Evolutionary conservation across 2,329 filamentous ascomycete genomes (phyloP), one percentile per base, ranked within the genome.

Genomic region (Hypomyces rosellus): DNA sequence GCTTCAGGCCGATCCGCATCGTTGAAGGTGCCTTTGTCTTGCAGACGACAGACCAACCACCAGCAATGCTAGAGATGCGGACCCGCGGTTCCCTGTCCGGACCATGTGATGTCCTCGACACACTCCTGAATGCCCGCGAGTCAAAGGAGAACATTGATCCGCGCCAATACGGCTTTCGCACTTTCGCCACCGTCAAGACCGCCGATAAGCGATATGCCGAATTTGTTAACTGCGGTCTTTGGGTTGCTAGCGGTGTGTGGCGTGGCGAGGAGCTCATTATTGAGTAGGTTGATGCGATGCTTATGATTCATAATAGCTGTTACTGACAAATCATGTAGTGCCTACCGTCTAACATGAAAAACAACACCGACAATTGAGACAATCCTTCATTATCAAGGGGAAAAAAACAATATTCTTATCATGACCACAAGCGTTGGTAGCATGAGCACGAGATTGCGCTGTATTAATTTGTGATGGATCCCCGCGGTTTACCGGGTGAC

Each of bases 21-120:
- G 67, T 76, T 38, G 73, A 77, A 57, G 74, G 72, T n/a, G 72
- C 69, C 33, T 78, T 75, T 58, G 67, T 77, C 46, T 63, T 78
- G 34, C 66, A 74, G 53, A 77, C 74, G 3, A 65, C 69, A 42
- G 74, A 78, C 54, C 67, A 71, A 36, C 65, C 68, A 3, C 73
- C 74, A 11, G 75, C 75, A 25, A 69, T 71, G 63, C 63, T 72
- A 15, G 69, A 73, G 48, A 70, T 75, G 63, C 72, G 72, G 52
- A 75, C 73, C 3, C 65, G 70, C 12, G 74, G 74, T 47, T 76
- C 72, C 54, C 65, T 74, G 25, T 74, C 72, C 5, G 74, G 74
- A 4, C 70, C 73, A 12, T 68, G 72, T 44, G 70, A 74, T 43
- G 57, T 71, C 46, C 66, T 74, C 51, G 69, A 71, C 50, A 61